Conservation (phyloP, 1,139 yeast species). For the Suhomyces bokatorum region DNA sequence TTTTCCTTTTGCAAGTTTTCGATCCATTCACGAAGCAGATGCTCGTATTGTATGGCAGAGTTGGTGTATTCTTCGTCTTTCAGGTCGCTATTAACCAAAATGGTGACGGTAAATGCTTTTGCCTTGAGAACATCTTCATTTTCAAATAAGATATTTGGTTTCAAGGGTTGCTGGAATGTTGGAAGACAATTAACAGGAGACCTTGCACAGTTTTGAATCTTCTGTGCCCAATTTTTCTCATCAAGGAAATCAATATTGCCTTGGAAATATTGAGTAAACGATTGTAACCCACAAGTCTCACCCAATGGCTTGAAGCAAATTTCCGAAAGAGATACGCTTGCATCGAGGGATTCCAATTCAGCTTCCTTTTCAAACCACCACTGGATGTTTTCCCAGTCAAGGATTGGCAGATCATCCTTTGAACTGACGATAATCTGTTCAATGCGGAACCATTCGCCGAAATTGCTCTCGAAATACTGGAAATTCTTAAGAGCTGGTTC, state of each 20-base stretch:
- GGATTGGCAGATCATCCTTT: conserved; percentile 60
- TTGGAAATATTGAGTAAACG: conserved; percentile 83
- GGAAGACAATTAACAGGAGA: conserved; percentile 92
- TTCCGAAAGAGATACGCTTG: conserved; percentile 50
- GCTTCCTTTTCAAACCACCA: conserved; percentile 89
- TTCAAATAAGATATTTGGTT: conserved; percentile 63
- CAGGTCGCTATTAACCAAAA: conserved; percentile 55
- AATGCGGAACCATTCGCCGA: conserved; percentile 90
- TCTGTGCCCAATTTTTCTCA: conserved; percentile 52
- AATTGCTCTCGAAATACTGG: conserved; percentile 68
- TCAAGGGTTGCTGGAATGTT: conserved; percentile 85
- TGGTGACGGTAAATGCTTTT: conserved; percentile 72
- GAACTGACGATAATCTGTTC: conserved; percentile 82
- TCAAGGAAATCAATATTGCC: conserved; percentile 59
- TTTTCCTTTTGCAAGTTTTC: conserved; percentile 42
- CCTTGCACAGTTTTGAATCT: conserved; percentile 60
- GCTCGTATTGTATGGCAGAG: conserved; percentile 66
- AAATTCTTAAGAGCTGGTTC: conserved; percentile 75
- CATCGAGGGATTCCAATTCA: conserved; percentile 40
- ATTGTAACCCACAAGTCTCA: conserved; percentile 83
- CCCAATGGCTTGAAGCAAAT: conserved; percentile 80
- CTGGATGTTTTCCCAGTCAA: conserved; percentile 61
- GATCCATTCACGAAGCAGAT: conserved; percentile 56
- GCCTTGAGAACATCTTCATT: conserved; percentile 55
- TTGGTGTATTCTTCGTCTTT: conserved; percentile 35